Percentiles rank a stretch among this genome's conserved stretches.
These are phyloP conservation scores for Coffea canephora DNA, from an alignment of 257 asterid species.

Conservation along the genomic window DNA sequence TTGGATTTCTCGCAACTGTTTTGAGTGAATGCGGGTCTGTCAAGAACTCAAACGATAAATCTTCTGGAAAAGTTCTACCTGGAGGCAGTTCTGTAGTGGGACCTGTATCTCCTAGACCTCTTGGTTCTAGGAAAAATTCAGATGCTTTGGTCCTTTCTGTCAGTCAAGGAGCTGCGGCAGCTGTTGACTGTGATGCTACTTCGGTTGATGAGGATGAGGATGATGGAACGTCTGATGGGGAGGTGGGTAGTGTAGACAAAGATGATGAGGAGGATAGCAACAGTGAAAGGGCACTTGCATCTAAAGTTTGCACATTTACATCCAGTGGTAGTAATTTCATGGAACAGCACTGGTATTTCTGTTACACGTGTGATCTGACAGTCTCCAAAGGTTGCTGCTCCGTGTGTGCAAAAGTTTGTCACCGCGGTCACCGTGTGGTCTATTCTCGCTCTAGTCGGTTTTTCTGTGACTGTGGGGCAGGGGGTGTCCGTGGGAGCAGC, in stretches of 20 bases:
- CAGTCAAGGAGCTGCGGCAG: conserved; percentile 63
- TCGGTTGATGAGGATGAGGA: conserved; percentile 97
- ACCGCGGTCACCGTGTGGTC: conserved; percentile 98
- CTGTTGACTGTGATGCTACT: conserved; percentile 91
- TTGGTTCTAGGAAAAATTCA: conserved; percentile 64
- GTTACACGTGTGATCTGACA: conserved; percentile 96
- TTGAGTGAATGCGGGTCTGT: conserved; percentile 65
- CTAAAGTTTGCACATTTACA: conserved; percentile 96
- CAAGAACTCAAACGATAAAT: conserved; percentile 44
- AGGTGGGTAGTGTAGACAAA: conserved; percentile 87
- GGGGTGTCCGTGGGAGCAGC: conserved; percentile 96
- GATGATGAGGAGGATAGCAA: conserved; percentile 93
- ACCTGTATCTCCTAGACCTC: conserved; percentile 50
- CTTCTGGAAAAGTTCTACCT: conserved; percentile 51
- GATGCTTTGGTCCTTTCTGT: conserved; percentile 68
- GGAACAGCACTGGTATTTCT: conserved; percentile 99
- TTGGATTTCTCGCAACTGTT: conserved; percentile 63
- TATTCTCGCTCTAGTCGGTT: conserved; percentile 98
- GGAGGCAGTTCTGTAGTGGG: conserved; percentile 57
- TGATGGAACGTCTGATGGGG: conserved; percentile 99
- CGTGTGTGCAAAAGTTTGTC: conserved; percentile 98
- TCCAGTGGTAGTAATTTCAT: conserved; percentile 99
- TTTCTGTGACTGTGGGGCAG: conserved; percentile 99
- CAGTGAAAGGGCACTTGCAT: conserved; percentile 87
- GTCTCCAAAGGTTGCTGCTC: conserved; percentile 99